These are phyloP conservation scores for Suillus subaureus DNA, from an alignment of 768 basidiomycete species.

Conservation along the genomic window DNA sequence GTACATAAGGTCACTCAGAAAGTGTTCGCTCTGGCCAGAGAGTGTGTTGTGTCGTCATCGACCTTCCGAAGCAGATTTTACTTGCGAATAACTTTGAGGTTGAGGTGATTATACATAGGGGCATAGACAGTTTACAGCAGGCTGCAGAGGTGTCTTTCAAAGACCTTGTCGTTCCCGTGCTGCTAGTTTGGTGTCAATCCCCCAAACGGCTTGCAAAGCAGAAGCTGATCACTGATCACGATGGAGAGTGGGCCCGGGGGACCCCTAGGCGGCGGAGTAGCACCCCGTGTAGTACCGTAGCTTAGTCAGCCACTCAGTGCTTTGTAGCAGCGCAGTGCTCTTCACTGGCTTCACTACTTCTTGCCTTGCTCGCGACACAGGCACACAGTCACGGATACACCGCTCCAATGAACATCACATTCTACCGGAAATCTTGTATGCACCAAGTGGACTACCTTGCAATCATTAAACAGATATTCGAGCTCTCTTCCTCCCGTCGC, in stretches of 20 bases:
- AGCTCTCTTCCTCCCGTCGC: background rate
- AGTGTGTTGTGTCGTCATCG: conserved; percentile 42
- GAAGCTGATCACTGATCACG: conserved; percentile 46
- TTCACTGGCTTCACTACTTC: too few species aligned
- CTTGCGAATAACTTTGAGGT: conserved; percentile 48
- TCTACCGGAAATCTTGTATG: conserved; percentile 34
- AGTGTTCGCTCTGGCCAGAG: conserved; percentile 42
- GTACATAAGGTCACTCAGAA: conserved; percentile 38
- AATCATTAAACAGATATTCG: conserved; percentile 37
- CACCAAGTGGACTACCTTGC: conserved; percentile 40
- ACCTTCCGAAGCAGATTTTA: conserved; percentile 52
- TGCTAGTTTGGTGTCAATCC: conserved; percentile 78
- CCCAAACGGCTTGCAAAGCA: conserved; percentile 70
- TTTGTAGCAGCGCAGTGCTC: too few species aligned
- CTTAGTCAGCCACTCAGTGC: too few species aligned
- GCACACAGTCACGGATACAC: too few species aligned
- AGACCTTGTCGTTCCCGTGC: conserved; percentile 50
- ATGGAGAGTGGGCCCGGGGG: too few species aligned
- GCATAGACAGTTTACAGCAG: background rate
- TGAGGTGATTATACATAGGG: conserved; percentile 34
- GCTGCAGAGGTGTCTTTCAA: conserved; percentile 42
- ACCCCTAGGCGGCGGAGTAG: too few species aligned
- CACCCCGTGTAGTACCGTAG: too few species aligned
- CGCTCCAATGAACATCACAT: conserved; percentile 40
- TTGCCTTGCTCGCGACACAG: too few species aligned